A percentile compares a stretch with the other conserved stretches of the same genome.
These are phyloP conservation scores for Alternaria arbusti DNA, from an alignment of 2,329 filamentous ascomycete species.

Conservation along the genomic window DNA sequence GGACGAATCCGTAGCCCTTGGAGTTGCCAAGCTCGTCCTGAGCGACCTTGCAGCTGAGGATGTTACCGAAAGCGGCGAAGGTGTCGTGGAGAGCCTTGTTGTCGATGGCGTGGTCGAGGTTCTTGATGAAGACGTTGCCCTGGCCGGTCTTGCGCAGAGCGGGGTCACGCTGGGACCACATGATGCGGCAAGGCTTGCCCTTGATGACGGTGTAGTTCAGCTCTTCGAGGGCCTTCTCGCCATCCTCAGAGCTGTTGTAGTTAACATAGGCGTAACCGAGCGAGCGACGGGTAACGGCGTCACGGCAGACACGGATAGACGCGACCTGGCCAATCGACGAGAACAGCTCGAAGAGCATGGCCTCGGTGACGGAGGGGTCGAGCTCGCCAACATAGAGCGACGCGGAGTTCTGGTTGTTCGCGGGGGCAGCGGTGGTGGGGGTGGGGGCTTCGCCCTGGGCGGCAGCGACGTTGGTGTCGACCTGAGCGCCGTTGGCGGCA, in stretches of 20 bases:
- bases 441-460: slow-evolving; percentile 72
- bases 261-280: slow-evolving; percentile 99
- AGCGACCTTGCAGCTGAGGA: slow-evolving; percentile 98
- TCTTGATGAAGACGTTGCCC: slow-evolving; percentile 99
- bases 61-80: slow-evolving; percentile 97
- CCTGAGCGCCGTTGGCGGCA: slow-evolving; percentile 65
- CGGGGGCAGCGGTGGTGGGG: slow-evolving; percentile 73
- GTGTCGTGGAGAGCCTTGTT: slow-evolving; percentile 99
- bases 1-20: slow-evolving; percentile 98
- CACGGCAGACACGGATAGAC: slow-evolving; percentile 99
- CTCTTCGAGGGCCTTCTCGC: slow-evolving; percentile 98
- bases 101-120: slow-evolving; percentile 96
- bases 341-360: slow-evolving; percentile 99
- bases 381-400: slow-evolving; percentile 99
- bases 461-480: slow-evolving; percentile 76
- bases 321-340: slow-evolving; percentile 98
- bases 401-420: slow-evolving; percentile 84
- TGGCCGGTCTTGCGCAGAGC: slow-evolving; percentile 98
- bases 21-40: slow-evolving; percentile 97
- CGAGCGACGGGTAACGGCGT: slow-evolving; percentile 96
- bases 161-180: slow-evolving; percentile 99
- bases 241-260: slow-evolving; percentile 97
- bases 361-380: slow-evolving; percentile 96
- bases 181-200: slow-evolving; percentile 98
- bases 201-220: slow-evolving; percentile 99